Percentiles rank a stretch among this genome's conserved stretches.
These are phyloP conservation scores for Schizosaccharomyces osmophilus DNA, from an alignment of 805 yeast species.

Conservation along the genomic window DNA sequence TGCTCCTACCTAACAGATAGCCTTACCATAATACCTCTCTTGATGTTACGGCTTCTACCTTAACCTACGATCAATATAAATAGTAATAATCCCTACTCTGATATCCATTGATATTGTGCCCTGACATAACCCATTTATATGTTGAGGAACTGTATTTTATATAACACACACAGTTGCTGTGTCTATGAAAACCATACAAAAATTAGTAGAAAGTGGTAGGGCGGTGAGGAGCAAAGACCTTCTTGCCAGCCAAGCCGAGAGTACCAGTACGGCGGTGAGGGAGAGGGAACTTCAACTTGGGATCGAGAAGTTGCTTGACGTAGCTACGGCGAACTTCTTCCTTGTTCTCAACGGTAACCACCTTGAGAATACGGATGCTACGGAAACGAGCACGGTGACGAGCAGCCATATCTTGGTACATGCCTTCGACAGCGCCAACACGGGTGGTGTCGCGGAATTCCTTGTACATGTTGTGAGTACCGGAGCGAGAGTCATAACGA, in stretches of 20 bases:
- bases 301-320: conserved; percentile 86
- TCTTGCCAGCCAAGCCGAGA: conserved; percentile 23
- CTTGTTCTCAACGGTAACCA: conserved; percentile 92
- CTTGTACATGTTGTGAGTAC: conserved; percentile 99
- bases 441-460: conserved; percentile 99
- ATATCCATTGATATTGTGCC: too few species aligned
- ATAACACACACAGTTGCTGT: neutral
- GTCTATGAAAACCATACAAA: neutral
- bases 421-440: conserved; percentile 92
- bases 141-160: neutral
- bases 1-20: too few species aligned
- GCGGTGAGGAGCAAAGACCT: conserved; percentile 72
- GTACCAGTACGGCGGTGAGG: conserved; percentile 55
- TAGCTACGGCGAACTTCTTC: conserved; percentile 98
- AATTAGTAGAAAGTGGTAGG: conserved; percentile 91
- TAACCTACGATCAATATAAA: too few species aligned
- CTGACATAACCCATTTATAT: neutral
- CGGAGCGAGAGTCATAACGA: conserved; percentile 99
- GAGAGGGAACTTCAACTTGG: conserved; percentile 96
- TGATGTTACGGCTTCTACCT: too few species aligned
- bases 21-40: too few species aligned
- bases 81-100: too few species aligned
- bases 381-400: conserved; percentile 99
- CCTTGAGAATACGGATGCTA: conserved; percentile 94
- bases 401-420: conserved; percentile 99